Conservation (phyloP, 495 filamentous ascomycete species). For the Aspergillus hancockii region DNA sequence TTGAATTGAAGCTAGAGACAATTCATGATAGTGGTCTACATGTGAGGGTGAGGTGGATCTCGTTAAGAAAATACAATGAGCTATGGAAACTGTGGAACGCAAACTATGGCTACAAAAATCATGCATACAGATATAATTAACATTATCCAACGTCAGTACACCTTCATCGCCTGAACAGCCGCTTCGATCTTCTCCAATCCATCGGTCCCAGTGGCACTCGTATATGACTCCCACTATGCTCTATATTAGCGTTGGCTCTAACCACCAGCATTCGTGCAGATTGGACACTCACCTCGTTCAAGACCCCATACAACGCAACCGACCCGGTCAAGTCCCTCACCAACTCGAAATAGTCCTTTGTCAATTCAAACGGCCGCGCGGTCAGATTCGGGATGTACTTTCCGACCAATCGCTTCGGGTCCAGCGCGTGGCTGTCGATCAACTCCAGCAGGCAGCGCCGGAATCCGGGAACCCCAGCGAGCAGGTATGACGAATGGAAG, state of each 20-base stretch:
- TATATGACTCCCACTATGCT: neutral
- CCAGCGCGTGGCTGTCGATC: constrained; percentile 27
- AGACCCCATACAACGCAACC: neutral
- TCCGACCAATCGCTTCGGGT: constrained; percentile 19
- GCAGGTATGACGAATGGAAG: constrained; percentile 42
- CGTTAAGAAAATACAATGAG: too few relatives aligned
- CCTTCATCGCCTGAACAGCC: neutral
- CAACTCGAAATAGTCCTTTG: neutral
- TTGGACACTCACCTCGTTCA: neutral
- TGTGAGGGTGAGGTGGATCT: too few relatives aligned
- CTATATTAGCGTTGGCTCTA: neutral
- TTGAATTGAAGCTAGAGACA: too few relatives aligned
- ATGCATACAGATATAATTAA: too few relatives aligned
- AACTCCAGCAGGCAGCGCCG: constrained; percentile 31
- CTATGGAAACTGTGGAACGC: too few relatives aligned
- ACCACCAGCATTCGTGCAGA: neutral
- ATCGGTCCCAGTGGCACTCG: neutral
- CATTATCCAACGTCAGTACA: neutral
- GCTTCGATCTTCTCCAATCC: neutral
- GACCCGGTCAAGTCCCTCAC: neutral
- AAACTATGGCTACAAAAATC: neutral
- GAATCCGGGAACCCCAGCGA: constrained; percentile 27
- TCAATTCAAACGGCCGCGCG: constrained; percentile 29
- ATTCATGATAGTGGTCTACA: too few relatives aligned
- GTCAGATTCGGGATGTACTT: constrained; percentile 39